Evolutionary conservation across 2,329 filamentous ascomycete genomes (phyloP).

Genomic region (Fusarium anguioides): DNA sequence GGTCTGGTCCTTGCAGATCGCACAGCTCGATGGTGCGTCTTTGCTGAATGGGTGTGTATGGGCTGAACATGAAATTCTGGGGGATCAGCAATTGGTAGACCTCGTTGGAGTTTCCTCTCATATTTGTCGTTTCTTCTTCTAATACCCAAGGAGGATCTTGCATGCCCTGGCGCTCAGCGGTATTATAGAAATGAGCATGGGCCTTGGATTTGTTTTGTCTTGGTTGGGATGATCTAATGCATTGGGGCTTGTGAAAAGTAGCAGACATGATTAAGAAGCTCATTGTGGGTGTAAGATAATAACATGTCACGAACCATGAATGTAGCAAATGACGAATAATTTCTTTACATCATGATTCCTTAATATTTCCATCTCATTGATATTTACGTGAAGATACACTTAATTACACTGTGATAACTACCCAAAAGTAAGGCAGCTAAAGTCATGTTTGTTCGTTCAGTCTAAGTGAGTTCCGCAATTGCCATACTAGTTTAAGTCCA

Average conservation of each 20-base stretch:
- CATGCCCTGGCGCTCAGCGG: constrained; percentile 41
- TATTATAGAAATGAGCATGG: constrained; percentile 32
- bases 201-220: constrained; percentile 29
- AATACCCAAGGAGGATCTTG: constrained; percentile 43
- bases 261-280: constrained; percentile 22
- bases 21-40: constrained; percentile 90
- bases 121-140: constrained; percentile 33
- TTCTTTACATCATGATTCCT: constrained; percentile 12
- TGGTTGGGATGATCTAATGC: constrained; percentile 17
- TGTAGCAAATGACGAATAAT: constrained; percentile 18
- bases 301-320: constrained; percentile 35
- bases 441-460: constrained; percentile 12
- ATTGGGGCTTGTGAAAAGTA: constrained; percentile 35
- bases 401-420: background rate
- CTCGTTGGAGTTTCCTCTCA: constrained; percentile 37
- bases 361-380: background rate
- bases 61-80: constrained; percentile 41
- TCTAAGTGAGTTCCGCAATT: constrained; percentile 31
- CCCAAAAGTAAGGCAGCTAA: no score
- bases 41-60: constrained; percentile 82
- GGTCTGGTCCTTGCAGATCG: constrained; percentile 85
- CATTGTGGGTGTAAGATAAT: constrained; percentile 33
- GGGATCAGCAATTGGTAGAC: constrained; percentile 12
- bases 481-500: background rate
- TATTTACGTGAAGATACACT: background rate